phyloP scores from a whole-genome alignment of 2,329 filamentous ascomycete species.

The Colletotrichum spinosum region DNA sequence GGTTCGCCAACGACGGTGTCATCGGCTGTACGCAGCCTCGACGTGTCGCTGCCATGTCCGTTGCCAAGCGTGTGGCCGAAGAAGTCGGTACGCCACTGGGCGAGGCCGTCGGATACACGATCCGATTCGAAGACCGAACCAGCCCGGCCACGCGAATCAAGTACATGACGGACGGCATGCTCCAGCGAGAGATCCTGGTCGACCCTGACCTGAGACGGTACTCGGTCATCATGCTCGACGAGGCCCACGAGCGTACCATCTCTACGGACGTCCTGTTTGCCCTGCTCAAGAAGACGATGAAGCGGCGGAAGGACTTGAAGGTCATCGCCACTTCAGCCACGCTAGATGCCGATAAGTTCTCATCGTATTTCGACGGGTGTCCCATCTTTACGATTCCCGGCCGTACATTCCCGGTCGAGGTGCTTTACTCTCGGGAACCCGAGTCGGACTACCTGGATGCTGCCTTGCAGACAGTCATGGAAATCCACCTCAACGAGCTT shows the following conservation, averaged over 20 bases:
- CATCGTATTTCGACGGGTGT: constrained; percentile 93
- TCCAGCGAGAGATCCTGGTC: constrained; percentile 93
- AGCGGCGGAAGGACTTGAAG: constrained; percentile 87
- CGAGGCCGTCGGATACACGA: constrained; percentile 95
- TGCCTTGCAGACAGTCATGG: constrained; percentile 96
- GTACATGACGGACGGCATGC: constrained; percentile 99
- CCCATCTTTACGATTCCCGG: constrained; percentile 98
- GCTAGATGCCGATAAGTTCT: constrained; percentile 97
- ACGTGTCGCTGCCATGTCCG: constrained; percentile 96
- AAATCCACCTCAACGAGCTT: constrained; percentile 94
- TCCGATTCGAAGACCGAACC: constrained; percentile 96
- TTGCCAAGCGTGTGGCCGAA: constrained; percentile 95
- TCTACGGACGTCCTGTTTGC: constrained; percentile 96
- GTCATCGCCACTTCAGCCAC: constrained; percentile 97
- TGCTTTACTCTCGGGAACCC: constrained; percentile 94
- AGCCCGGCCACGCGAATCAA: constrained; percentile 92
- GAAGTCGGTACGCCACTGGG: constrained; percentile 94
- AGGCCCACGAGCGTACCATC: constrained; percentile 97
- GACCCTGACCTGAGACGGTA: constrained; percentile 91
- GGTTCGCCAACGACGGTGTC: constrained; percentile 87
- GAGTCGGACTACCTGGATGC: constrained; percentile 96
- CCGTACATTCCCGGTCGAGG: constrained; percentile 93
- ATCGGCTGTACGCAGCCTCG: constrained; percentile 98
- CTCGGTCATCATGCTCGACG: constrained; percentile 97
- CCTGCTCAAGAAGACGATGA: constrained; percentile 91